Percentiles rank a stretch among this genome's conserved stretches.
Evolutionary conservation across 768 basidiomycete genomes (phyloP).

Genomic region (Coprinopsis marcescibilis): DNA sequence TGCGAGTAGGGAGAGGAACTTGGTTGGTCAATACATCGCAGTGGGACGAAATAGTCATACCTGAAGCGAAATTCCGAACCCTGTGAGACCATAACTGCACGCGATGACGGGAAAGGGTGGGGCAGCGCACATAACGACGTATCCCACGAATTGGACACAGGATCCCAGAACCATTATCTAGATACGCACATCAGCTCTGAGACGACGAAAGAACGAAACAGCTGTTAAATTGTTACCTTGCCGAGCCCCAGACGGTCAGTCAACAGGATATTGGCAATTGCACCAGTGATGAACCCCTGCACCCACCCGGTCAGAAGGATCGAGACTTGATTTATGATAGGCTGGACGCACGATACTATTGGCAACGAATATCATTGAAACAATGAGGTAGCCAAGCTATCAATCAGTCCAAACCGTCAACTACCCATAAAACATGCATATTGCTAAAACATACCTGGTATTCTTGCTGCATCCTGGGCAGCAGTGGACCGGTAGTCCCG

Average conservation of each 20-base stretch:
- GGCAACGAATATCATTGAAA: conserved; percentile 55
- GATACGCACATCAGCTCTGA: background rate
- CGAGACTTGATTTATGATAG: background rate
- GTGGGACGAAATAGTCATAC: conserved; percentile 23
- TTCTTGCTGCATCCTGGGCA: conserved; percentile 62
- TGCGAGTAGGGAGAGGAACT: conserved; percentile 17
- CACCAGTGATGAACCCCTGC: conserved; percentile 37
- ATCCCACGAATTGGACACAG: conserved; percentile 43
- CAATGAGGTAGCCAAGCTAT: conserved; percentile 45
- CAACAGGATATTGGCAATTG: conserved; percentile 33
- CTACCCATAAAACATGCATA: background rate
- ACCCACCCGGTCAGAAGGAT: background rate
- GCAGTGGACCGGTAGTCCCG: conserved; percentile 64
- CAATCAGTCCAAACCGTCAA: background rate
- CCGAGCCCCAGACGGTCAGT: conserved; percentile 37
- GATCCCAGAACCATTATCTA: conserved; percentile 9
- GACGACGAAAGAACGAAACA: background rate
- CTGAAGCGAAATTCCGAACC: conserved; percentile 37
- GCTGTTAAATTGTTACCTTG: no score
- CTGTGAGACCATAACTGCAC: conserved; percentile 38
- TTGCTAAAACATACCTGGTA: conserved; percentile 33
- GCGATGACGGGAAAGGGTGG: conserved; percentile 64
- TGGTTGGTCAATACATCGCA: background rate
- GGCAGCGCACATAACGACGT: conserved; percentile 45
- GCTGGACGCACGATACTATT: conserved; percentile 30